A percentile compares a stretch with the other conserved stretches of the same genome.
phyloP scores from a whole-genome alignment of 345 rosid species.

The Litchi chinensis region DNA sequence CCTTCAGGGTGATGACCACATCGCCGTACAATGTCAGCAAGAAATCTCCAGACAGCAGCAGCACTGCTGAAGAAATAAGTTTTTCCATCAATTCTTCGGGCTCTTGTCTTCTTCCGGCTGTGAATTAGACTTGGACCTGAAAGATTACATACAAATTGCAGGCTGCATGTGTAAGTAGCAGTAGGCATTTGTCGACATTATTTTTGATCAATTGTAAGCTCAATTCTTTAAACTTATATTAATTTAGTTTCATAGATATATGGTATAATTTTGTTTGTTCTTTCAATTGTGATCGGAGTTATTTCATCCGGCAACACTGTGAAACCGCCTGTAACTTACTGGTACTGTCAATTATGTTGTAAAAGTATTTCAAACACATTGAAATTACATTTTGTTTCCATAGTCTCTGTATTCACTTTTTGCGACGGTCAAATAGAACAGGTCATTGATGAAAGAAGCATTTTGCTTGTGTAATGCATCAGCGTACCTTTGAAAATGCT shows the following conservation, averaged over 20 bases:
- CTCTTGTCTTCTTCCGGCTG: constrained; percentile 30
- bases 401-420: not conserved
- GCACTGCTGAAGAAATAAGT: constrained; percentile 34
- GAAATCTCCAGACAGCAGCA: constrained; percentile 32
- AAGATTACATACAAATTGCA: not conserved
- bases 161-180: not conserved
- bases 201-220: constrained; percentile 21
- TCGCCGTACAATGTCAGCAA: constrained; percentile 45
- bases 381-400: not conserved
- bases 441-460: not conserved
- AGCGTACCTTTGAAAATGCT: no score
- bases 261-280: constrained; percentile 11
- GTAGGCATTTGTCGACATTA: constrained; percentile 4
- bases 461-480: not conserved
- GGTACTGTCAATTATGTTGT: not conserved
- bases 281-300: not conserved
- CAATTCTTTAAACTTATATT: constrained; percentile 21
- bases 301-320: not conserved
- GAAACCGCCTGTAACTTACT: not conserved
- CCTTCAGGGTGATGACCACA: constrained; percentile 44
- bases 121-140: not conserved
- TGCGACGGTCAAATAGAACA: not conserved
- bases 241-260: not conserved
- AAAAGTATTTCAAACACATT: not conserved
- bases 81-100: constrained; percentile 41